phyloP scores from a whole-genome alignment of 306 rosid genomes.

The Lablab purpureus region DNA sequence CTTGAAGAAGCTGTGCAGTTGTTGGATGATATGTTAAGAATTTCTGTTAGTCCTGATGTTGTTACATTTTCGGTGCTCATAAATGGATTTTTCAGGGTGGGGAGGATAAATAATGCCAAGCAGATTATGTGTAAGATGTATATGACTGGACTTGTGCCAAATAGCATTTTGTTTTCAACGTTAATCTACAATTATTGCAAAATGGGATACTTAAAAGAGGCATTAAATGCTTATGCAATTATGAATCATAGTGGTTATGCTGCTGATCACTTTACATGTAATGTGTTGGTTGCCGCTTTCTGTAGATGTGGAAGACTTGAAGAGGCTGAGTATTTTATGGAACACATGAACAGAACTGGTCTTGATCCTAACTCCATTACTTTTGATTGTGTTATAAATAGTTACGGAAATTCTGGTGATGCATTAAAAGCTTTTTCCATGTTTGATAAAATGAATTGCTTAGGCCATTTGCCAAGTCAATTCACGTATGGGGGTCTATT shows the following conservation, averaged over 20 bases:
- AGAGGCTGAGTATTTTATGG: constrained; percentile 73
- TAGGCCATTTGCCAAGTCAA: constrained; percentile 69
- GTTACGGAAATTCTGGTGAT: constrained; percentile 67
- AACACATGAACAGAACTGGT: constrained; percentile 73
- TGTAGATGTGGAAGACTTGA: constrained; percentile 63
- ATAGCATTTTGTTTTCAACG: constrained; percentile 65
- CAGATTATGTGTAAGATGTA: constrained; percentile 74
- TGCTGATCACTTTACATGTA: constrained; percentile 66
- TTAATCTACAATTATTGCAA: constrained; percentile 74
- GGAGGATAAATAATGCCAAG: constrained; percentile 67
- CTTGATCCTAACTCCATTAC: constrained; percentile 62
- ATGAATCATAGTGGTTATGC: constrained; percentile 63
- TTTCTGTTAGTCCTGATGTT: constrained; percentile 61
- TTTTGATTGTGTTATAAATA: constrained; percentile 67
- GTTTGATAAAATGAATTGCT: constrained; percentile 69
- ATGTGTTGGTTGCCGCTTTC: constrained; percentile 61
- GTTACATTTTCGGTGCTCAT: constrained; percentile 77
- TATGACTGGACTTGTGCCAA: constrained; percentile 63
- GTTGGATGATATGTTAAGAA: constrained; percentile 59
- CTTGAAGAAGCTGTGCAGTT: constrained; percentile 67
- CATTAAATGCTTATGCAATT: constrained; percentile 62
- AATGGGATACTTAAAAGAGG: constrained; percentile 64
- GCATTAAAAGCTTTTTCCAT: constrained; percentile 62
- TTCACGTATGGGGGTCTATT: constrained; percentile 70
- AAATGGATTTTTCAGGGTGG: constrained; percentile 69